Percentiles rank a stretch among this genome's conserved stretches.
phyloP scores from a whole-genome alignment of 192 early-diverging fungal species.

The Coemansia sp. region DNA sequence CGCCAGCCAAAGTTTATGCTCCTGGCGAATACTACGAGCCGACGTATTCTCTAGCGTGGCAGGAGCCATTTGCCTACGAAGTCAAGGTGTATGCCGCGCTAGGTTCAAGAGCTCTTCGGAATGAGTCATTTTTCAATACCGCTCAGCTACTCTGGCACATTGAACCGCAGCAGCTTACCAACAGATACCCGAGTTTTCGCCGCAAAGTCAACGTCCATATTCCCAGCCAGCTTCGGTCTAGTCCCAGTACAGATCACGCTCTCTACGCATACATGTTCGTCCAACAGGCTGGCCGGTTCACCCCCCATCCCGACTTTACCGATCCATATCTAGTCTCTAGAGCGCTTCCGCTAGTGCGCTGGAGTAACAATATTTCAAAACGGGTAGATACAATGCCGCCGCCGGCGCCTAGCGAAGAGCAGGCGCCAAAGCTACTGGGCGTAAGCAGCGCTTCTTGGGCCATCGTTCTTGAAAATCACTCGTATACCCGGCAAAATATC shows the following conservation, averaged over 20 bases:
- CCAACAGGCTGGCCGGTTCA: slow-evolving; percentile 6
- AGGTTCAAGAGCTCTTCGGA: not conserved
- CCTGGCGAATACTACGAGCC: not conserved
- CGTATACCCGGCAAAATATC: not conserved
- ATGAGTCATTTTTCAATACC: slow-evolving; percentile 1
- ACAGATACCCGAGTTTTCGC: slow-evolving; percentile 12
- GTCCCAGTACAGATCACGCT: not conserved
- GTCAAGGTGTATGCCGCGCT: slow-evolving; percentile 17
- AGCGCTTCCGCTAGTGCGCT: not conserved
- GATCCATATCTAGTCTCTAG: slow-evolving; percentile 4
- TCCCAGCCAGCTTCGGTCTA: not conserved
- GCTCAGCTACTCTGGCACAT: not conserved
- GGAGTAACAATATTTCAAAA: not conserved
- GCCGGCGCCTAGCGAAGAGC: no score
- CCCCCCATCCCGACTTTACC: slow-evolving; percentile 12
- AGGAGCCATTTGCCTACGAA: slow-evolving; percentile 10
- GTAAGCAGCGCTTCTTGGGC: slow-evolving; percentile 19
- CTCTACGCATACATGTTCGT: slow-evolving; percentile 20
- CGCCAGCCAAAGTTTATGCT: not conserved
- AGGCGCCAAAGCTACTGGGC: not conserved
- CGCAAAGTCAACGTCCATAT: not conserved
- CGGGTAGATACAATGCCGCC: not conserved
- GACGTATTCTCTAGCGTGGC: not conserved
- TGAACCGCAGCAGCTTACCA: not conserved
- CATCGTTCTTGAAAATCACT: slow-evolving; percentile 18